Evolutionary conservation across 495 filamentous ascomycete species (phyloP).

Genomic region (Penicillium desertorum): DNA sequence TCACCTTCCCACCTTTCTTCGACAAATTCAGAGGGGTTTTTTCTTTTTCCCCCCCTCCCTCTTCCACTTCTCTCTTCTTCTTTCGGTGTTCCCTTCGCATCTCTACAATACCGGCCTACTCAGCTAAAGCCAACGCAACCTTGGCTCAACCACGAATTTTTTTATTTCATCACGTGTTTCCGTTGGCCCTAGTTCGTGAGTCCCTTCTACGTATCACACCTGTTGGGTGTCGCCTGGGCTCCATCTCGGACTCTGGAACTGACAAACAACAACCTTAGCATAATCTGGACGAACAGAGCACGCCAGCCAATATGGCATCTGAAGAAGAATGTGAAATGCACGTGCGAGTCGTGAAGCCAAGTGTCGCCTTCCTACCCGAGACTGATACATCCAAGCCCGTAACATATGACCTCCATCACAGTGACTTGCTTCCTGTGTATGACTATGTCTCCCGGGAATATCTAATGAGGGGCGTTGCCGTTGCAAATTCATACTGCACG

Average conservation of each 20-base stretch:
- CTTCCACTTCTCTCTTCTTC: neutral
- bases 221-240: neutral
- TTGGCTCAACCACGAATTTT: neutral
- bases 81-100: neutral
- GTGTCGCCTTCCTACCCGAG: slow-evolving; percentile 8
- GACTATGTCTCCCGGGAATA: slow-evolving; percentile 5
- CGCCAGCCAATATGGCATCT: neutral
- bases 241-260: neutral
- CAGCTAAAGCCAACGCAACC: neutral
- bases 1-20: neutral
- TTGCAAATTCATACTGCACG: slow-evolving; percentile 8
- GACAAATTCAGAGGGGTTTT: neutral
- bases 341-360: neutral
- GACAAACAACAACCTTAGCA: neutral
- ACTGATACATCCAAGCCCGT: slow-evolving; percentile 14
- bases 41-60: neutral
- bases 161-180: neutral
- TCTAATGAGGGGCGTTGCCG: slow-evolving; percentile 10
- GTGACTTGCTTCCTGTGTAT: slow-evolving; percentile 11
- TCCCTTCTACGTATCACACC: neutral
- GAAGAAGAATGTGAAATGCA: neutral
- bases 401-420: slow-evolving; percentile 8
- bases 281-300: neutral
- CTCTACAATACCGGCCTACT: neutral
- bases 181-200: slow-evolving; percentile 1